Base-by-base conservation (phyloP, 352 stramenopile genomes). In the Thalassiosira mediterranea region DNA sequence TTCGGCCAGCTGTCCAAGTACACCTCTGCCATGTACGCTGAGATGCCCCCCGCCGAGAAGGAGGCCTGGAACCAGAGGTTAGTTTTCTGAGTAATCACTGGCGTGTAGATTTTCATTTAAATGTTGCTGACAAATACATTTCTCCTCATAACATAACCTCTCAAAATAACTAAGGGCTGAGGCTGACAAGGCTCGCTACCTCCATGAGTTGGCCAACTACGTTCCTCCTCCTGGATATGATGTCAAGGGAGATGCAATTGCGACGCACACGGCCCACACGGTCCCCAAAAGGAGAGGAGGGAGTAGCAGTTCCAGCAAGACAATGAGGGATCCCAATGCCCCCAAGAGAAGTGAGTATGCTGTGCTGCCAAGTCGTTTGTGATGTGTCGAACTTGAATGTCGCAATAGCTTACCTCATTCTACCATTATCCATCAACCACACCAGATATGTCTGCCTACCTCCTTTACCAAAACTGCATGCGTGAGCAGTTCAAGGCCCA, bases 391-490 rank as follows among this genome's bases (percentile, higher is more conserved):
- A 10, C 8, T 42, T 44, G 1, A 61, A 13, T 37, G 5, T 38
- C 25, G 17, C 21, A 1, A 2, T 56, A n/a, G n/a, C n/a, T n/a
- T n/a, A n/a, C n/a, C n/a, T n/a, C n/a, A n/a, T n/a, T n/a, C n/a
- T n/a, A n/a, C n/a, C n/a, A n/a, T n/a, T n/a, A n/a, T n/a, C n/a
- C n/a, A n/a, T n/a, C n/a, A n/a, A n/a, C n/a, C n/a, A n/a, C n/a
- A n/a, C n/a, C n/a, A n/a, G n/a, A 56, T 28, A 88, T 96, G 72
- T 96, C 91, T 42, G 93, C 96, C 0, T 98, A 98, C 88, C 94
- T 98, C 17, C 94, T 98, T 56, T 98, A 97, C 77, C 96, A 95
- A 70, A 97, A 97, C 75, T 95, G 96, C 51, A 96, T 97, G 76
- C 92, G 95, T 61, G 86, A 95, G 38, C 69, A 82, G 29, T 91